Percentiles rank a stretch among this genome's conserved stretches.
Conservation (phyloP, 176 grass and related monocot genomes). For the Miscanthus lutarioriparius region DNA sequence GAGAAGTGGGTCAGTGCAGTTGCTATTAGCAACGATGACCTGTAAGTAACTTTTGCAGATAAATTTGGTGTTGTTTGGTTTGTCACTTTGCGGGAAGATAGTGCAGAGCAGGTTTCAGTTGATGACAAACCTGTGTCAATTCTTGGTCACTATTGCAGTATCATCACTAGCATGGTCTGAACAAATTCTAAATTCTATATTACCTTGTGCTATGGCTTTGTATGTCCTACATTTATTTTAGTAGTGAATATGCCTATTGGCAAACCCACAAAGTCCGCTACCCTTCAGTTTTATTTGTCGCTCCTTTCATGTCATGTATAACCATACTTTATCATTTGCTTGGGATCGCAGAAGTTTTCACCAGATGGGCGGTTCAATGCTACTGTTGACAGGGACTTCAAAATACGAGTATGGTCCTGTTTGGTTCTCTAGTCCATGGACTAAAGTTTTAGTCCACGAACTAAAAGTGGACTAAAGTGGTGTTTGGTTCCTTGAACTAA, state of each 20-base stretch:
- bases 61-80: no score
- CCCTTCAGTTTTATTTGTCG: background rate
- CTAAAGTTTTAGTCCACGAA: no score
- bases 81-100: no score
- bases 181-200: background rate
- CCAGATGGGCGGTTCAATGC: slow-evolving; percentile 79
- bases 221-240: background rate
- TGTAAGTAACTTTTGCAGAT: slow-evolving; percentile 24
- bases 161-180: slow-evolving; percentile 84
- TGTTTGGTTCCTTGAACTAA: no score
- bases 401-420: slow-evolving; percentile 78
- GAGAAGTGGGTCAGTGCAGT: slow-evolving; percentile 86
- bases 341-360: slow-evolving; percentile 68
- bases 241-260: background rate
- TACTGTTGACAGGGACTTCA: slow-evolving; percentile 84
- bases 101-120: no score
- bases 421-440: no score
- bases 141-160: slow-evolving; percentile 85
- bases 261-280: background rate
- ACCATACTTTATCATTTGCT: background rate
- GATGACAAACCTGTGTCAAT: no score
- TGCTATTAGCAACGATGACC: slow-evolving; percentile 58
- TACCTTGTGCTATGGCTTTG: background rate
- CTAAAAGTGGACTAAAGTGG: no score
- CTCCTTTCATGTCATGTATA: background rate